Percentiles rank a stretch among this genome's conserved stretches.
Evolutionary conservation across 1,284 basidiomycete species (phyloP).

Genomic region (Sphaerobolus stellatus): DNA sequence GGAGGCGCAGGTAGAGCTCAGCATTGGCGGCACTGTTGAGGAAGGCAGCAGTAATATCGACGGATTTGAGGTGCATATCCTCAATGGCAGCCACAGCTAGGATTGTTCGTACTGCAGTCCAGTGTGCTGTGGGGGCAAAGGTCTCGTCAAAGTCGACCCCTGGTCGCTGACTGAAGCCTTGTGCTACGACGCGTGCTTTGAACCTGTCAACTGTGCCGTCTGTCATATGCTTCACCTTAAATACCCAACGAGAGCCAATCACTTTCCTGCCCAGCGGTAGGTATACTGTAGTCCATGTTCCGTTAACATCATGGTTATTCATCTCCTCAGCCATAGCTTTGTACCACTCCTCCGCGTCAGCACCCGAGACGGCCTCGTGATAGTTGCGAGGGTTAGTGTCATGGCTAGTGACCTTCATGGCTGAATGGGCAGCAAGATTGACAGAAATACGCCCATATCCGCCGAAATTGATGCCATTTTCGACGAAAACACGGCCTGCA

Average conservation of each 20-base stretch:
- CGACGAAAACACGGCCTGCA: too few species aligned
- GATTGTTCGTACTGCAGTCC: slow-evolving; percentile 21
- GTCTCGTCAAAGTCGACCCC: slow-evolving; percentile 37
- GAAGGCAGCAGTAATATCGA: slow-evolving; percentile 38
- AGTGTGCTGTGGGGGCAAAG: slow-evolving; percentile 27
- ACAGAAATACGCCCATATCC: not conserved
- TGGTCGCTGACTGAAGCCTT: slow-evolving; percentile 13
- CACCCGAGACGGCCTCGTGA: slow-evolving; percentile 10
- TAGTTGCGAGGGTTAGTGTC: slow-evolving; percentile 8
- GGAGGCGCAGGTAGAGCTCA: slow-evolving; percentile 33
- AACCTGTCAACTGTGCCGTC: slow-evolving; percentile 2
- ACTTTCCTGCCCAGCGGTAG: not conserved
- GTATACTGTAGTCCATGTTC: not conserved
- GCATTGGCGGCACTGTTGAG: slow-evolving; percentile 31
- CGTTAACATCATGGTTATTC: not conserved
- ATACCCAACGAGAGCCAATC: not conserved
- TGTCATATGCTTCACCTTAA: not conserved
- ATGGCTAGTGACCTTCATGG: slow-evolving; percentile 5
- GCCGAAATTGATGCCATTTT: too few species aligned
- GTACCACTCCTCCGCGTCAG: slow-evolving; percentile 17
- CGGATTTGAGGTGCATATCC: slow-evolving; percentile 35
- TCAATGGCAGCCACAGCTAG: slow-evolving; percentile 26
- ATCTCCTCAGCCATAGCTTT: slow-evolving; percentile 17
- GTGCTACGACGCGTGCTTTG: slow-evolving; percentile 14
- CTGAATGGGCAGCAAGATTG: not conserved